These are phyloP conservation scores for Raffaelea ambrosiae DNA, from an alignment of 2,329 filamentous ascomycete genomes.

Conservation along the genomic window DNA sequence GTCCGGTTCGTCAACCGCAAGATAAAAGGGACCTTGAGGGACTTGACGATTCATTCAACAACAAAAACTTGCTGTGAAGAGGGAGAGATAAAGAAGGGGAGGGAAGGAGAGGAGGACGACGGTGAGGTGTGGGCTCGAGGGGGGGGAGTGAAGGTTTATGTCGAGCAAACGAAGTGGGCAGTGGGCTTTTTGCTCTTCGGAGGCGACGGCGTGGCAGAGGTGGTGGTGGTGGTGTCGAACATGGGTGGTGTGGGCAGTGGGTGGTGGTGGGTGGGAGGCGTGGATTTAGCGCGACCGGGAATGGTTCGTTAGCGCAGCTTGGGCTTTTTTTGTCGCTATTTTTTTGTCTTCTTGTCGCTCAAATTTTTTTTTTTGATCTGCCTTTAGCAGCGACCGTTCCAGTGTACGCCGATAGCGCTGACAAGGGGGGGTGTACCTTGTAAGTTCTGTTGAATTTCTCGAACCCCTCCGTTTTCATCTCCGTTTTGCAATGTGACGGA, in stretches of 20 bases:
- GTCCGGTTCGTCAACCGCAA: constrained; percentile 6
- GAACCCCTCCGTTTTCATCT: not conserved
- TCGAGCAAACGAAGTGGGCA: constrained; percentile 1
- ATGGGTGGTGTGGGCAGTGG: constrained; percentile 2
- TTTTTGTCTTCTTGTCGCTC: not conserved
- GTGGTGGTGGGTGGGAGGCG: constrained; percentile 6
- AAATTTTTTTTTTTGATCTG: constrained; percentile 1
- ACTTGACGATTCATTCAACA: constrained; percentile 2
- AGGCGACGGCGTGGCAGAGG: constrained; percentile 3
- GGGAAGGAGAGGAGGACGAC: not conserved
- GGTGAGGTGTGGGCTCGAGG: constrained; percentile 2
- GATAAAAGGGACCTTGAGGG: not conserved
- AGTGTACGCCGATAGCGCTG: not conserved
- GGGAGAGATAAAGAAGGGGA: not conserved
- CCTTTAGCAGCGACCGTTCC: not conserved
- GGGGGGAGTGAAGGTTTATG: constrained; percentile 11
- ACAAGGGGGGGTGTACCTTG: not conserved
- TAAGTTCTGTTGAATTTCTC: too few species aligned
- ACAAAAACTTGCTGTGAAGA: constrained; percentile 6
- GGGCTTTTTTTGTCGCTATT: not conserved
- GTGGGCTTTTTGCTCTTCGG: not conserved
- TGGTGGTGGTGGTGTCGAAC: too few species aligned
- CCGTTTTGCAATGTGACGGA: not conserved
- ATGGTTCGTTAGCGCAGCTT: constrained; percentile 1
- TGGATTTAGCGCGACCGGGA: constrained; percentile 10